Base-by-base conservation (phyloP, 2,329 filamentous ascomycete genomes). In the Colletotrichum falcatum region DNA sequence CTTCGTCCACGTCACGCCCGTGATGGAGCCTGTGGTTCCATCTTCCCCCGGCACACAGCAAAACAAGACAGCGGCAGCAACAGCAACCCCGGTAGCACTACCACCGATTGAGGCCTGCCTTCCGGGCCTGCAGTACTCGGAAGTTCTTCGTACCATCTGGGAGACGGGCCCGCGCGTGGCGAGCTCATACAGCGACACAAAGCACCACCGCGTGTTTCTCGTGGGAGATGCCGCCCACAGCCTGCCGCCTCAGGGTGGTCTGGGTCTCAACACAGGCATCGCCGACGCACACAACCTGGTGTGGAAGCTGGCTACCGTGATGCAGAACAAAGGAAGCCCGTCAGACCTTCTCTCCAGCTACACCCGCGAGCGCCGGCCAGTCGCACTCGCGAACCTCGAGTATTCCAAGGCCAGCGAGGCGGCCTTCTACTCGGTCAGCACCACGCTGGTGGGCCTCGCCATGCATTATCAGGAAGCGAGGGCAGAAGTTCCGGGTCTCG, bases 261-360 rank as follows among this genome's bases (percentile, higher is more conserved):
- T 89, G 72, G 88, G 88, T 0, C 81, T 89, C 73, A 90, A 90
- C 73, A 89, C 87, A 0, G 87, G 88, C 4, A 82, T 89, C 39
- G 83, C 85, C 7, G 87, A 89, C 74, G 86, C 87, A 0, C 85
- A 88, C 35, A 86, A 85, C 53, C 75, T 89, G 1, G 83, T 82
- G 11, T 89, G 87, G 87, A 87, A 88, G 44, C 74, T 69, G 16
- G 62, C 39, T 28, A 18, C 61, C 39, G 16, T 49, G 26, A 55
- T 69, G 9, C 28, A 61, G 14, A 55, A 55, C 2, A 66, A 54
- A 55, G 55, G 66, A 28, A 42, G 30, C n/a, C 26, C 12, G 18
- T 11, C 35, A 12, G 1, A 37, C 20, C 54, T 69, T 30, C 66
- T 66, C 12, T 8, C 54, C 20, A 69, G 66, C 30, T 69, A 55